Conservation (phyloP, 2,329 filamentous ascomycete species). For the Hirsutella rhossiliensis region DNA sequence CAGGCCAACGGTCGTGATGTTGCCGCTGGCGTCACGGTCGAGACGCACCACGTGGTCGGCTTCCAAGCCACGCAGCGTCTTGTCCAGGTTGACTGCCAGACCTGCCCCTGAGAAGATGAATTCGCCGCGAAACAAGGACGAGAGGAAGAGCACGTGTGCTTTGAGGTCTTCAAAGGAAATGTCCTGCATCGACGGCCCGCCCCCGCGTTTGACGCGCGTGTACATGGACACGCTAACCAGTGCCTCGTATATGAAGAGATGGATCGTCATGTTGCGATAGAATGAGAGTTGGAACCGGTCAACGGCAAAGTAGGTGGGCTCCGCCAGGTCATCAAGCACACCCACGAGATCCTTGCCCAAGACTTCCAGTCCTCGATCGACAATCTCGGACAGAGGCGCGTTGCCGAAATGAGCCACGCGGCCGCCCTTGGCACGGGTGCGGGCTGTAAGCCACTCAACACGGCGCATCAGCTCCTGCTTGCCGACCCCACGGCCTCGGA, state of each 20-base stretch:
- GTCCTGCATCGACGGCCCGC: constrained; percentile 68
- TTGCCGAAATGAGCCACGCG: constrained; percentile 88
- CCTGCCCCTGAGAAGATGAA: constrained; percentile 94
- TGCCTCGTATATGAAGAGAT: constrained; percentile 89
- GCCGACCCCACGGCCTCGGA: constrained; percentile 84
- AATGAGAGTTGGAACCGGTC: constrained; percentile 96
- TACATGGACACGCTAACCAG: constrained; percentile 87
- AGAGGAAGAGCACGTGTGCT: constrained; percentile 78
- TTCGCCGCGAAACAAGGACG: constrained; percentile 85
- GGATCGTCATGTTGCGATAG: constrained; percentile 98
- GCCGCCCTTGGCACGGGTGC: constrained; percentile 76
- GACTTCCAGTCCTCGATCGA: constrained; percentile 83
- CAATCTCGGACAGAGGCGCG: constrained; percentile 65
- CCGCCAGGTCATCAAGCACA: constrained; percentile 63
- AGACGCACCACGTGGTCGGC: constrained; percentile 65
- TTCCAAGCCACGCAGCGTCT: constrained; percentile 67
- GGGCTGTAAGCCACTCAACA: constrained; percentile 78
- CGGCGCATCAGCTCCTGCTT: constrained; percentile 74
- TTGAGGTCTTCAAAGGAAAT: constrained; percentile 64
- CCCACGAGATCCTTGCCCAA: constrained; percentile 83
- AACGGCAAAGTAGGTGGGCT: constrained; percentile 89
- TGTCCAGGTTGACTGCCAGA: constrained; percentile 65
- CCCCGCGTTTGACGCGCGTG: constrained; percentile 78
- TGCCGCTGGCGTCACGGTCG: constrained; percentile 39
- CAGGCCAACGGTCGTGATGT: constrained; percentile 59